Base-by-base conservation (phyloP, 768 basidiomycete genomes). In the Boletales sp. region DNA sequence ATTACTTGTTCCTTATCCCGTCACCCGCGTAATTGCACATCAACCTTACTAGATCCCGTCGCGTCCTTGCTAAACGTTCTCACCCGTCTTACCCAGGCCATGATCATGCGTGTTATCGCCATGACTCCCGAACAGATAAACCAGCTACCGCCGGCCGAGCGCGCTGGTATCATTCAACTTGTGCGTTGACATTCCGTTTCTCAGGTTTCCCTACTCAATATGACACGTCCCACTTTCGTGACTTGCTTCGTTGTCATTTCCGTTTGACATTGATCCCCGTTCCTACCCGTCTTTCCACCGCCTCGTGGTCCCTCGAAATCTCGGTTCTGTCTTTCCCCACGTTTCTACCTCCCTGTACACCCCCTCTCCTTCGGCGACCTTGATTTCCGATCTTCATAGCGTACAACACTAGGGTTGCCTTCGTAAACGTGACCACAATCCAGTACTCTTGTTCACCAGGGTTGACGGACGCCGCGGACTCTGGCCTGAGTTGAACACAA, bases 41-140 rank as follows among this genome's bases (percentile, higher is more conserved):
- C 15, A 21, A 25, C 40, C 31, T 37, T 44, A 40, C 14, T 39
- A 30, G 25, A 25, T 50, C 19, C 12, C 35, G 5, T 46, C 30
- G 13, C 41, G 19, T 41, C 25, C 38, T 48, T 46, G 8, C 32
- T 28, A 35, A 39, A 43, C 40, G 45, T 42, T 54, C 57, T 59
- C 53, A 65, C 37, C 11, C 40, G 17, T 17, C n/a, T 7, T 44
- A 32, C 51, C 12, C 52, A 85, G 86, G 79, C 79, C 35, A 81
- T 91, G 69, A 82, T 94, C 34, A 76, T 88, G 71, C 84, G 84
- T 46, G 85, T 94, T 3, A 60, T 94, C 48, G 72, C 80, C 33
- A 87, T 97, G 84, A 87, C 89, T 1, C 82, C 84, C 2, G 91
- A 90, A 35, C 90, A 96, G 64, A 84, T 96, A 50, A 81, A 83